Evolutionary conservation across 352 stramenopile species (phyloP).

Genomic region (Phytophthora agathidicida): DNA sequence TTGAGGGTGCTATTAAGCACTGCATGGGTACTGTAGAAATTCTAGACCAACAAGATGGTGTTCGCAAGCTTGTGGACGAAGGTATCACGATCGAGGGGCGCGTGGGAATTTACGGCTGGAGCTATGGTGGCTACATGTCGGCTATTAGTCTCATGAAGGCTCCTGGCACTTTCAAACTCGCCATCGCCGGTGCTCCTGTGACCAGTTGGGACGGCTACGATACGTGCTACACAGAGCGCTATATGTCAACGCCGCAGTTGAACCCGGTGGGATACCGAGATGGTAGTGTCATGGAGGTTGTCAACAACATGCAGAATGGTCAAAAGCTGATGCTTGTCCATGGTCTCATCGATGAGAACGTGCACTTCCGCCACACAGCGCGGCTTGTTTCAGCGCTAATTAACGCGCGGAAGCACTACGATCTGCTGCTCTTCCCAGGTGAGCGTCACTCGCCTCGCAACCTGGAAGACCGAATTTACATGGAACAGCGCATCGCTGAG

Average conservation of each 20-base stretch:
- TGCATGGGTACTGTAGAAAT: conserved; percentile 93
- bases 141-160: conserved; percentile 96
- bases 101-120: conserved; percentile 98
- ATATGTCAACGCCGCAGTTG: conserved; percentile 95
- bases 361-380: conserved; percentile 98
- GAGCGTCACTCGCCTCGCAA: conserved; percentile 96
- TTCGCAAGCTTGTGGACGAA: conserved; percentile 80
- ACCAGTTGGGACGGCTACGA: conserved; percentile 99
- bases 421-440: conserved; percentile 96
- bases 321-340: conserved; percentile 96
- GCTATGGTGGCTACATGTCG: conserved; percentile 98
- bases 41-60: conserved; percentile 84
- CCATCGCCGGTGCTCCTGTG: conserved; percentile 95
- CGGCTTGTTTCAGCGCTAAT: conserved; percentile 97
- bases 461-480: conserved; percentile 94
- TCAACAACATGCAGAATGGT: conserved; percentile 87
- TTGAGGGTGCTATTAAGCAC: conserved; percentile 94
- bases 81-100: conserved; percentile 88
- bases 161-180: conserved; percentile 95
- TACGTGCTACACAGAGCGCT: conserved; percentile 98
- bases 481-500: conserved; percentile 94
- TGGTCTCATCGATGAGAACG: conserved; percentile 98
- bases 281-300: conserved; percentile 93
- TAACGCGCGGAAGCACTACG: conserved; percentile 94
- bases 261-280: conserved; percentile 93